Conservation (phyloP, 2,329 filamentous ascomycete genomes). For the Neophaeococcomyces aloes region DNA sequence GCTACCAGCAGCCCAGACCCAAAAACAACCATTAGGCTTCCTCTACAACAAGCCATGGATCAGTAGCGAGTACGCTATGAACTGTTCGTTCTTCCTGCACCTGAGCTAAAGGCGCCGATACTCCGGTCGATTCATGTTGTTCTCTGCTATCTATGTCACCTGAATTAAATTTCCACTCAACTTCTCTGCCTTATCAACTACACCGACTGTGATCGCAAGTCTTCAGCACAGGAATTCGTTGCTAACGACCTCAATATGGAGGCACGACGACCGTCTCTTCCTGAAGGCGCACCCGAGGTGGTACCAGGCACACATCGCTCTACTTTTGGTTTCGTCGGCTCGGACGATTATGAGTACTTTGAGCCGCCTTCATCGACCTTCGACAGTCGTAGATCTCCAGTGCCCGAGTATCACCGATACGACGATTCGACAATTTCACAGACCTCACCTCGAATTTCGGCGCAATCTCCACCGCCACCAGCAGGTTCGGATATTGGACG, state of each 20-base stretch:
- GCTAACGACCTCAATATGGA: not conserved
- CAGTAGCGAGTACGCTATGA: not conserved
- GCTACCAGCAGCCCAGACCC: not conserved
- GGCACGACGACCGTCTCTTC: constrained; percentile 1
- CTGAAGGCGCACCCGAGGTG: constrained; percentile 1
- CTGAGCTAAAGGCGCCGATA: not conserved
- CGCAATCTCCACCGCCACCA: constrained; percentile 4
- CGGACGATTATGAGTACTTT: constrained; percentile 7
- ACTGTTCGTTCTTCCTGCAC: not conserved
- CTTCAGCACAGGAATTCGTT: not conserved
- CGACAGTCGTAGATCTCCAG: constrained; percentile 2
- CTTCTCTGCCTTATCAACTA: not conserved
- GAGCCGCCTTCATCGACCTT: constrained; percentile 4
- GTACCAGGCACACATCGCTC: constrained; percentile 1
- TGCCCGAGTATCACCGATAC: constrained; percentile 6
- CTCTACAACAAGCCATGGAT: not conserved
- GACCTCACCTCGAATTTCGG: constrained; percentile 3
- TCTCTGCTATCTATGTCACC: not conserved
- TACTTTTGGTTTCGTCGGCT: constrained; percentile 7
- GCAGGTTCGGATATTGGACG: constrained; percentile 4
- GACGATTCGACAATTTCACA: not conserved
- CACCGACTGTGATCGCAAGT: not conserved
- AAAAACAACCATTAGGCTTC: not conserved
- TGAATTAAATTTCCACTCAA: not conserved
- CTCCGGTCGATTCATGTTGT: not conserved